Base-by-base conservation (phyloP, 768 basidiomycete species). In the Mycena vitilis region DNA sequence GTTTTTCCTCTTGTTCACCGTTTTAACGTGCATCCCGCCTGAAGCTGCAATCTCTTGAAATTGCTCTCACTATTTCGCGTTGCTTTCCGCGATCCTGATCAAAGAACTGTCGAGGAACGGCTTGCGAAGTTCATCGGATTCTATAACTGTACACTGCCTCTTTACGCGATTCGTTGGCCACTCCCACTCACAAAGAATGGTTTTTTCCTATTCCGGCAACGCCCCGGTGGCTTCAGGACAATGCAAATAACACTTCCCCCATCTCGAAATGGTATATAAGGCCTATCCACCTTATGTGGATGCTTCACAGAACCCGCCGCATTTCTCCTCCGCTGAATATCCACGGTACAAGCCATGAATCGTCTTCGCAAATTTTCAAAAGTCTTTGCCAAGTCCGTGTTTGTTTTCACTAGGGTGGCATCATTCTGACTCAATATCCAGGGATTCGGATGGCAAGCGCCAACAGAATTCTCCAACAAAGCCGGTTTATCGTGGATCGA, bases 301-400 rank as follows among this genome's bases (percentile, higher is more conserved):
- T 7, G 53, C 44, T 42, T 52, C 40, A 3, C 40, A 40, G 15
- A 40, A 40, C 18, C 30, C 48, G 55, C 22, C 45, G n/a, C 25
- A 25, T 12, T 23, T 42, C 36, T 40, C 22, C 30, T 30, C 30
- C 30, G 30, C 30, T 30, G 30, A 30, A 30, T 30, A 30, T 30
- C 30, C 30, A 30, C 30, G 30, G 30, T 30, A 23, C 22, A 38
- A 22, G 11, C 4, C 18, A 59, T 65, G 68, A 8, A 62, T 18
- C 63, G 68, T 37, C 47, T 68, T 7, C 67, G 67, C 67, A 68
- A 68, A 34, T 7, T 68, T 45, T 63, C 67, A 38, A 69, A 65
- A 38, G 40, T 53, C 20, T 69, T 69, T 12, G 53, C 61, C 38
- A 69, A 65, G 68, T 69, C 25, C 30, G 68, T 51, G 25, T 51